A percentile compares a stretch with the other conserved stretches of the same genome.
phyloP scores from a whole-genome alignment of 23 red algal species.

The Gracilaria caudata region DNA sequence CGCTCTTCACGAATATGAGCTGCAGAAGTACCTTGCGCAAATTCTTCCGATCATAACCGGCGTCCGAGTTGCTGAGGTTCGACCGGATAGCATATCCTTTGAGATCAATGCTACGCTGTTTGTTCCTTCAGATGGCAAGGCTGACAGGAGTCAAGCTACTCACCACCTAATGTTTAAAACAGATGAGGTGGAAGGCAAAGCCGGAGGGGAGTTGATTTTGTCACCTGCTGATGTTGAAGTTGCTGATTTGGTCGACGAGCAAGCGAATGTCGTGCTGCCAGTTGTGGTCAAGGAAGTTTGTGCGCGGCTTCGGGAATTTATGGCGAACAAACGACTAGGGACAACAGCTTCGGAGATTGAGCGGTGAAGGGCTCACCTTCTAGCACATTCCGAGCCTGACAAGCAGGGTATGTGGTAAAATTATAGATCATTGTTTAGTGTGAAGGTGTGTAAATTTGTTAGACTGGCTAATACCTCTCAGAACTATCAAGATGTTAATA shows the following conservation, averaged over 20 bases:
- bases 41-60: constrained; percentile 9
- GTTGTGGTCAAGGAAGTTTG: not conserved
- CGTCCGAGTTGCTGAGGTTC: constrained; percentile 22
- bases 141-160: constrained; percentile 1
- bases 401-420: not conserved
- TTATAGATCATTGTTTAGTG: not conserved
- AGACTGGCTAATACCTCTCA: not conserved
- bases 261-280: not conserved
- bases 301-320: constrained; percentile 31
- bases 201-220: not conserved
- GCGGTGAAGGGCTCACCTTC: not conserved
- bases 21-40: constrained; percentile 7
- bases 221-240: constrained; percentile 17
- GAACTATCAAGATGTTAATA: not conserved
- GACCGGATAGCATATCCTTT: constrained; percentile 19
- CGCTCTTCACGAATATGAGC: constrained; percentile 4
- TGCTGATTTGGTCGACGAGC: constrained; percentile 1
- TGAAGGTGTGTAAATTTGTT: not conserved
- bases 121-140: not conserved
- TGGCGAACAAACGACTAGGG: not conserved
- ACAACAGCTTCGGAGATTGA: not conserved
- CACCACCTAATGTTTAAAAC: constrained; percentile 15
- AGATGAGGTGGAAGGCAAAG: not conserved
- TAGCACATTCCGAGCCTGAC: not conserved
- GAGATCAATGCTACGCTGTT: constrained; percentile 34